Percentiles rank a stretch among this genome's conserved stretches.
phyloP scores from a whole-genome alignment of 2,329 filamentous ascomycete genomes.

The Pseudogymnoascus sp. region DNA sequence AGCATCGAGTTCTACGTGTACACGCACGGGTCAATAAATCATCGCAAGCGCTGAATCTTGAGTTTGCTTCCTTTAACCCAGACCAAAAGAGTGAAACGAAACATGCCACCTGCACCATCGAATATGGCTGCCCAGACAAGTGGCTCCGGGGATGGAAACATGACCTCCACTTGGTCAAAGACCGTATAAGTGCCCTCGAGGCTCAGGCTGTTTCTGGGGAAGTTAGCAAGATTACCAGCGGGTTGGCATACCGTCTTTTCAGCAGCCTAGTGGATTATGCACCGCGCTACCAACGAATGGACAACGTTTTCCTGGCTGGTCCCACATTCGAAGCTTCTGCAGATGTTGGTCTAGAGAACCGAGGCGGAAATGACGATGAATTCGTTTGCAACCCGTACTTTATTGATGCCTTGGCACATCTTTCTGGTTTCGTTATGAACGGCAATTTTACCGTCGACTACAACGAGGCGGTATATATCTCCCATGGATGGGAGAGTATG shows the following conservation, averaged over 20 bases:
- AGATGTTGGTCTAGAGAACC: slow-evolving; percentile 35
- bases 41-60: slow-evolving; percentile 1
- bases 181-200: slow-evolving; percentile 10
- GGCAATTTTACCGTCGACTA: slow-evolving; percentile 48
- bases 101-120: slow-evolving; percentile 15
- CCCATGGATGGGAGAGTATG: slow-evolving; percentile 50
- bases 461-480: slow-evolving; percentile 47
- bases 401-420: slow-evolving; percentile 51
- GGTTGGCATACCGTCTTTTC: no score
- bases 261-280: no score
- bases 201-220: not conserved
- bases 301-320: slow-evolving; percentile 24
- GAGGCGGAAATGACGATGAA: slow-evolving; percentile 35
- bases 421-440: slow-evolving; percentile 54
- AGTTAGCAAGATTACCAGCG: no score
- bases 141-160: slow-evolving; percentile 11
- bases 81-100: slow-evolving; percentile 15
- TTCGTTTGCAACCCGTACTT: slow-evolving; percentile 49
- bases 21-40: not conserved
- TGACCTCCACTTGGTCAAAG: slow-evolving; percentile 11
- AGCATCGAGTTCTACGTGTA: no score
- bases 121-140: slow-evolving; percentile 9
- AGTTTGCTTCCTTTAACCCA: slow-evolving; percentile 15
- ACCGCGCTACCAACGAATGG: no score
- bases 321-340: slow-evolving; percentile 27